Evolutionary conservation across 1,284 basidiomycete species (phyloP), one percentile per base, ranked within the genome.

Genomic region (Cryptococcus sp.): DNA sequence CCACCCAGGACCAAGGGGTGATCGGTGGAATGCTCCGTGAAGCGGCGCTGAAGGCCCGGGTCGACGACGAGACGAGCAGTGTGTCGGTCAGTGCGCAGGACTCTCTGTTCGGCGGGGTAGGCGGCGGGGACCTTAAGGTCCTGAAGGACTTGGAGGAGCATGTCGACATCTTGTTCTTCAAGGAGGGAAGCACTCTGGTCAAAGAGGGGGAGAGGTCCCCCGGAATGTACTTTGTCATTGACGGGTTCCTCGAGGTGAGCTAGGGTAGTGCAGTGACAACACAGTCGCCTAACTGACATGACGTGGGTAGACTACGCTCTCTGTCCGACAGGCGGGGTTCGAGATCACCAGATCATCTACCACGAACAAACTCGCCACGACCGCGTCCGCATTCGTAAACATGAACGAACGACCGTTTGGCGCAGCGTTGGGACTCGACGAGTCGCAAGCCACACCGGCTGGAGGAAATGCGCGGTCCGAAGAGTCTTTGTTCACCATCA

Each of bases 191-290:
- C 6, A 86, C 85, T 0, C 78, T 98, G 16, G 93, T 89, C 13
- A 90, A 86, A 69, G 91, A 93, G 6, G 95, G 93, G 33, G 95
- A 99, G 73, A 81, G 61, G 37, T 78, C 66, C 16, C 60, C 64
- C 85, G 95, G 95, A 9, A 79, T 98, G 24, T 99, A 95, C 80
- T 99, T 95, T 69, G 93, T 98, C 44, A 96, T 99, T 48, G 96
- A 98, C 64, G 95, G 95, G 0, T 93, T 97, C 76, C 79, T 99
- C 40, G 95, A 99, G 68, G 92, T 98, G 37, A 66, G 70, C 64
- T 24, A 37, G 8, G 24, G 18, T 18, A 35, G 33, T 2, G 36
- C 44, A 20, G 18, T 12, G 11, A n/a, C 37, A 23, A 40, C 46
- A 45, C 23, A 21, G 21, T 15, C 46, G 23, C 15, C 16, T 13